A percentile compares a stretch with the other conserved stretches of the same genome.
Conservation (phyloP, 345 rosid genomes). For the Durio zibethinus region DNA sequence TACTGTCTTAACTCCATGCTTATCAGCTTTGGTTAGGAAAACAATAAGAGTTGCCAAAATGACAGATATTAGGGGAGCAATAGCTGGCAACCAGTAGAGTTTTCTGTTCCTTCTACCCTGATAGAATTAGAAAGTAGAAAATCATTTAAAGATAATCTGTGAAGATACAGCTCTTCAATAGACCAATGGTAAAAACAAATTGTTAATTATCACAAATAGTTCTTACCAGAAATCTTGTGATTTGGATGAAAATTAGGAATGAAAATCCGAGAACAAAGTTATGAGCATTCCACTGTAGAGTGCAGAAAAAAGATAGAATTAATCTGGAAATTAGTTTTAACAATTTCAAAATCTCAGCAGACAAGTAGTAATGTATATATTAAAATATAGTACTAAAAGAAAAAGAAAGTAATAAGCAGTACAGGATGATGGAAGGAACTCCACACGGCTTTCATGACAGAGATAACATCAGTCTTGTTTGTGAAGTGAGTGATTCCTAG, state of each 20-base stretch:
- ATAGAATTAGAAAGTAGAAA: not conserved
- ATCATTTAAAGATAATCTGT: not conserved
- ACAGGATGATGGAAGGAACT: conserved; percentile 63
- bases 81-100: conserved; percentile 83
- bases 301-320: not conserved
- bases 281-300: conserved; percentile 55
- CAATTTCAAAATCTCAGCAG: not conserved
- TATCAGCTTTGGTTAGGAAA: conserved; percentile 72
- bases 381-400: not conserved
- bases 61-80: conserved; percentile 79
- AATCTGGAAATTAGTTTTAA: not conserved
- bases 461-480: conserved; percentile 69
- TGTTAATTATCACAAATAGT: not conserved
- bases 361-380: not conserved
- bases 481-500: conserved; percentile 74
- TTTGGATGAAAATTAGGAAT: conserved; percentile 59
- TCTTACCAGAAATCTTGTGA: conserved; percentile 64
- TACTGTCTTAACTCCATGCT: conserved; percentile 75
- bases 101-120: conserved; percentile 73
- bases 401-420: conserved; percentile 19
- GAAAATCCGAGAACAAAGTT: conserved; percentile 56
- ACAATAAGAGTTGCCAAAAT: conserved; percentile 64
- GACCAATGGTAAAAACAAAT: not conserved
- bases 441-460: conserved; percentile 69
- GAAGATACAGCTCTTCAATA: not conserved